A percentile compares a stretch with the other conserved stretches of the same genome.
Conservation (phyloP, 108 stramenopile genomes). For the Nannochloropsis gaditana region DNA sequence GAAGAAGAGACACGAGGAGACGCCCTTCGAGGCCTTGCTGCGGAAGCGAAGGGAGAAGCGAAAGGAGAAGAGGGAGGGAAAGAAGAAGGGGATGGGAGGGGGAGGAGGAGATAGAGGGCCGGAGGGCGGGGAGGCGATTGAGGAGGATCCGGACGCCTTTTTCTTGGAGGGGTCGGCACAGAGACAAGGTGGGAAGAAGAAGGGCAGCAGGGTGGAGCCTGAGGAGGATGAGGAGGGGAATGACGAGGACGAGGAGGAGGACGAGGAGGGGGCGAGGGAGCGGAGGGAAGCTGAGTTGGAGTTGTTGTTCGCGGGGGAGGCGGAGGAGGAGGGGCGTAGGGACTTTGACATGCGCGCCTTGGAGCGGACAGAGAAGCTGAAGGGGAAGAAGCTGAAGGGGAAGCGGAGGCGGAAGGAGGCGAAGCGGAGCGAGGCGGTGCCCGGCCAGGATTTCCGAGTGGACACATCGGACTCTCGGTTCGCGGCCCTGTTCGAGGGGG, state of each 20-base stretch:
- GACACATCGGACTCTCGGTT: conserved; percentile 77
- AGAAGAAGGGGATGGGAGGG: conserved; percentile 32
- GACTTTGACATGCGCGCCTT: conserved; percentile 38
- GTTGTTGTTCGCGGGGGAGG: conserved; percentile 20
- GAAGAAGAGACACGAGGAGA: conserved; percentile 23
- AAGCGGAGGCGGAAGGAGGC: conserved; percentile 36
- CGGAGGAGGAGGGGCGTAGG: conserved; percentile 35
- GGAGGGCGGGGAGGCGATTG: conserved; percentile 1
- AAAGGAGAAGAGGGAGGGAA: conserved; percentile 28
- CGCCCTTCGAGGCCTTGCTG: conserved; percentile 36
- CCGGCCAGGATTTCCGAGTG: conserved; percentile 42
- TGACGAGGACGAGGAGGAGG: background rate
- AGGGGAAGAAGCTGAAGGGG: conserved; percentile 42
- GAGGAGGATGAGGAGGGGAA: background rate
- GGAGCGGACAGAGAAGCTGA: conserved; percentile 29
- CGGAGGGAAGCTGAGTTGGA: background rate
- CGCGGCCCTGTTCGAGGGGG: conserved; percentile 76
- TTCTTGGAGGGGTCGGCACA: background rate
- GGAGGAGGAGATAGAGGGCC: background rate
- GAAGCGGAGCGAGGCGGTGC: conserved; percentile 26
- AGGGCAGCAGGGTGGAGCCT: conserved; percentile 25
- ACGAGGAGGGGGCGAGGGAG: background rate
- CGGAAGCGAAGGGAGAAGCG: conserved; percentile 33
- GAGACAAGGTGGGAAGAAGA: conserved; percentile 27
- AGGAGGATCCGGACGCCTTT: background rate